phyloP scores from a whole-genome alignment of 495 filamentous ascomycete genomes.

The Trypethelium eluteriae region DNA sequence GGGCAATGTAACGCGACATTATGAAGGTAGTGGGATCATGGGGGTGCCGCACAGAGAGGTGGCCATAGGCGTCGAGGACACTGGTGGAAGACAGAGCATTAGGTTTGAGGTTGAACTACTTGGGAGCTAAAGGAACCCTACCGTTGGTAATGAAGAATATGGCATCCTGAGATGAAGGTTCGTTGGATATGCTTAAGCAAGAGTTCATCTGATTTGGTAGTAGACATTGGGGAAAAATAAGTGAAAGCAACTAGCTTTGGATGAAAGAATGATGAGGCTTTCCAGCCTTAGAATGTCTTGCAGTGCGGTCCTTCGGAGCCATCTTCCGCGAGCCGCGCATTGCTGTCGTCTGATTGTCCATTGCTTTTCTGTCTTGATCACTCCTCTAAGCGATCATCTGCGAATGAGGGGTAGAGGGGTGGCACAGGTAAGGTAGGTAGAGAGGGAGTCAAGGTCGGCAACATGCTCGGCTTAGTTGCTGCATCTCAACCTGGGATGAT shows the following conservation, averaged over 20 bases:
- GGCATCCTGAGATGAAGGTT: slow-evolving; percentile 17
- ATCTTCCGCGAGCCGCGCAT: too few species aligned
- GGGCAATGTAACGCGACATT: slow-evolving; percentile 41
- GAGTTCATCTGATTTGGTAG: slow-evolving; percentile 4
- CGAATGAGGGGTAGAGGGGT: too few species aligned
- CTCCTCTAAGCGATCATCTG: too few species aligned
- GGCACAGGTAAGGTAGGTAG: too few species aligned
- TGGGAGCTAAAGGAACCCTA: neutral
- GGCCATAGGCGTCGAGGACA: slow-evolving; percentile 47
- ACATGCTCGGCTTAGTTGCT: too few species aligned
- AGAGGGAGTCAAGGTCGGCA: too few species aligned
- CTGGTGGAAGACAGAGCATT: slow-evolving; percentile 27
- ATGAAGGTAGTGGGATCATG: slow-evolving; percentile 37
- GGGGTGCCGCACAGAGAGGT: slow-evolving; percentile 45
- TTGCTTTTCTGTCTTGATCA: too few species aligned
- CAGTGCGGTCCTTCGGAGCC: too few species aligned
- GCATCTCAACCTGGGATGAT: too few species aligned
- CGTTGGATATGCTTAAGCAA: slow-evolving; percentile 14
- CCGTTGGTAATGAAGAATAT: slow-evolving; percentile 18
- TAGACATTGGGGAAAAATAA: neutral
- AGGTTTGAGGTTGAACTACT: neutral
- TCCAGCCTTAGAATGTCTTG: too few species aligned
- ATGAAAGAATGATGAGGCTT: neutral
- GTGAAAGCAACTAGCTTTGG: neutral
- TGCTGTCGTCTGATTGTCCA: too few species aligned